These are phyloP conservation scores for Dactylonectria estremocensis DNA, from an alignment of 2,329 filamentous ascomycete species.

Conservation along the genomic window DNA sequence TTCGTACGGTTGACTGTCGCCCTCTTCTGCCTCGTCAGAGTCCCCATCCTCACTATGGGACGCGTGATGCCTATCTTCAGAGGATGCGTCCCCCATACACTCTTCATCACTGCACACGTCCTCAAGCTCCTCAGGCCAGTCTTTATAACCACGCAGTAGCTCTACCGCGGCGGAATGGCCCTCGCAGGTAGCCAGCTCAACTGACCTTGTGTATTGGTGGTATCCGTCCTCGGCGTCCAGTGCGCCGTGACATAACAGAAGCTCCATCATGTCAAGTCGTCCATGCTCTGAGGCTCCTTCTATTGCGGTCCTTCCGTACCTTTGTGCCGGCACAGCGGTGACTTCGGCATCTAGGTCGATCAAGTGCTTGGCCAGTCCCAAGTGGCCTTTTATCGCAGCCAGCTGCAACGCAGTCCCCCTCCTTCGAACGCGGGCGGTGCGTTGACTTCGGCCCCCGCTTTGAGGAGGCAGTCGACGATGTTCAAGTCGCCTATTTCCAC, in stretches of 20 bases:
- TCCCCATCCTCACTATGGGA: background rate
- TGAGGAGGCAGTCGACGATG: background rate
- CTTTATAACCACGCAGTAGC: background rate
- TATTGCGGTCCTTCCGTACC: background rate
- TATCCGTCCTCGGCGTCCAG: background rate
- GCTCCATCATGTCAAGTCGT: slow-evolving; percentile 15
- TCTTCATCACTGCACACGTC: background rate
- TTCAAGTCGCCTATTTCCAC: background rate
- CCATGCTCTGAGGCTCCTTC: slow-evolving; percentile 23
- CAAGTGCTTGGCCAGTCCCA: slow-evolving; percentile 9
- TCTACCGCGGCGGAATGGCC: background rate
- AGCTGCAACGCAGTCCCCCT: slow-evolving; percentile 14
- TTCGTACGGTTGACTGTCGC: background rate
- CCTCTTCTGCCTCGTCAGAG: background rate
- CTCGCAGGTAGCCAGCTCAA: accelerated
- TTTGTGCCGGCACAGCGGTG: background rate
- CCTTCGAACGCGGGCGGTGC: background rate
- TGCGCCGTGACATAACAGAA: background rate
- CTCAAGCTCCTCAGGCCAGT: background rate
- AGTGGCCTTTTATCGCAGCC: background rate
- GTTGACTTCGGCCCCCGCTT: background rate
- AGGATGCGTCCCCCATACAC: no score
- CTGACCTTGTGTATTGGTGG: background rate
- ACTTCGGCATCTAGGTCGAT: slow-evolving; percentile 15
- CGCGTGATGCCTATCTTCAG: background rate